Evolutionary conservation across 169 alveolate genomes (phyloP).

Genomic region (Perkinsus olseni): DNA sequence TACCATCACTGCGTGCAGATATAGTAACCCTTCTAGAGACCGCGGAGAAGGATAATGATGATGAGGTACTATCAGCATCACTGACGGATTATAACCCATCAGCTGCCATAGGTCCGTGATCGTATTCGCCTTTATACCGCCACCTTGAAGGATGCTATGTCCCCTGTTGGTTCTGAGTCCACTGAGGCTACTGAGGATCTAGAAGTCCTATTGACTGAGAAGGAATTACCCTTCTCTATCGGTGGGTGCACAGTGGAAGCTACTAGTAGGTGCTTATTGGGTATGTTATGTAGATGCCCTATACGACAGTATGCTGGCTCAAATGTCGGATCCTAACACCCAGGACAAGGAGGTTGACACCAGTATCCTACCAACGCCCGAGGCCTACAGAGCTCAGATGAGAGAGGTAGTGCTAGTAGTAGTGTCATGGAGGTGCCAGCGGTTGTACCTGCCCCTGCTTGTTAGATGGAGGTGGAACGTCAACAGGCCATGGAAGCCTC

Average conservation of each 20-base stretch:
- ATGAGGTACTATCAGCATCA: slow-evolving; percentile 14
- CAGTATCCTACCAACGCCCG: slow-evolving; percentile 2
- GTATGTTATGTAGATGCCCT: not conserved
- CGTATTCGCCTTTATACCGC: not conserved
- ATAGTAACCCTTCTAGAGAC: slow-evolving; percentile 21
- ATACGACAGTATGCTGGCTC: not conserved
- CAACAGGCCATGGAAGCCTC: slow-evolving; percentile 4
- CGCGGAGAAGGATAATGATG: slow-evolving; percentile 22
- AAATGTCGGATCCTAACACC: not conserved
- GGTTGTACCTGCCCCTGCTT: not conserved
- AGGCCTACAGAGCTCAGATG: not conserved
- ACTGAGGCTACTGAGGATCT: not conserved
- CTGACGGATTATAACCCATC: not conserved
- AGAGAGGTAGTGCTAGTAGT: not conserved
- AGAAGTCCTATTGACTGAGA: not conserved
- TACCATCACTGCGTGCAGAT: slow-evolving; percentile 16
- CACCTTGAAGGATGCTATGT: not conserved
- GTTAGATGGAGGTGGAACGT: not conserved
- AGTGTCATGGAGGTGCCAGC: not conserved
- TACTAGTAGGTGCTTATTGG: not conserved
- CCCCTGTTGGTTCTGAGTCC: not conserved
- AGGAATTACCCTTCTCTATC: not conserved
- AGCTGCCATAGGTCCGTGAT: not conserved
- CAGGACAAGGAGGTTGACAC: not conserved
- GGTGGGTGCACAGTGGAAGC: not conserved